Conservation (phyloP, 108 stramenopile genomes). For the Aurantiochytrium sp. region DNA sequence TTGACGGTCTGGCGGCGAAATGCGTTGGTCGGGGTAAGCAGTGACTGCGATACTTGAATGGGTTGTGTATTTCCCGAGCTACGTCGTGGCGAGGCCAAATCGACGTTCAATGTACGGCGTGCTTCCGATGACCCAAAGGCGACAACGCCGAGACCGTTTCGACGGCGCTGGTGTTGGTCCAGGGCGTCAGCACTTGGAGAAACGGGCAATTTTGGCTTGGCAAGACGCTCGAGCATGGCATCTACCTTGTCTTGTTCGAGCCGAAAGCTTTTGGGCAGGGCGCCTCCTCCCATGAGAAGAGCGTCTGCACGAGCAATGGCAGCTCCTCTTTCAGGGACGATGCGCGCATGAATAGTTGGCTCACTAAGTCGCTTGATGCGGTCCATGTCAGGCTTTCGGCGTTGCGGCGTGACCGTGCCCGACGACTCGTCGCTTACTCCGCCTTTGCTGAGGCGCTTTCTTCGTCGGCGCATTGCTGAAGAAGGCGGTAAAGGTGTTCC, state of each 20-base stretch:
- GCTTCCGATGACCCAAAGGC: not conserved
- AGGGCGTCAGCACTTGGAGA: not conserved
- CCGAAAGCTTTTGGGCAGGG: not conserved
- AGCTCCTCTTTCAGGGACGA: not conserved
- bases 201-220: not conserved
- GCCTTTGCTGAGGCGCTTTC: not conserved
- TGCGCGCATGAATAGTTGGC: not conserved
- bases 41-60: not conserved
- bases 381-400: not conserved
- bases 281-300: not conserved
- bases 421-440: not conserved
- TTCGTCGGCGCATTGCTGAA: not conserved
- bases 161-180: not conserved
- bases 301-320: no score
- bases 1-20: not conserved
- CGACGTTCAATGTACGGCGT: not conserved
- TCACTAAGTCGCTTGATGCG: not conserved
- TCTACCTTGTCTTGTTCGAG: not conserved
- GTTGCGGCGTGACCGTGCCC: not conserved
- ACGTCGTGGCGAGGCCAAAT: not conserved
- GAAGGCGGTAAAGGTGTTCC: not conserved
- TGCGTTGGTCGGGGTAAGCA: not conserved
- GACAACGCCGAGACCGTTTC: not conserved
- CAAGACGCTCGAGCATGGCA: not conserved
- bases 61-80: not conserved